Evolutionary conservation across 2,329 filamentous ascomycete species (phyloP).

Genomic region (Aureobasidium lini): DNA sequence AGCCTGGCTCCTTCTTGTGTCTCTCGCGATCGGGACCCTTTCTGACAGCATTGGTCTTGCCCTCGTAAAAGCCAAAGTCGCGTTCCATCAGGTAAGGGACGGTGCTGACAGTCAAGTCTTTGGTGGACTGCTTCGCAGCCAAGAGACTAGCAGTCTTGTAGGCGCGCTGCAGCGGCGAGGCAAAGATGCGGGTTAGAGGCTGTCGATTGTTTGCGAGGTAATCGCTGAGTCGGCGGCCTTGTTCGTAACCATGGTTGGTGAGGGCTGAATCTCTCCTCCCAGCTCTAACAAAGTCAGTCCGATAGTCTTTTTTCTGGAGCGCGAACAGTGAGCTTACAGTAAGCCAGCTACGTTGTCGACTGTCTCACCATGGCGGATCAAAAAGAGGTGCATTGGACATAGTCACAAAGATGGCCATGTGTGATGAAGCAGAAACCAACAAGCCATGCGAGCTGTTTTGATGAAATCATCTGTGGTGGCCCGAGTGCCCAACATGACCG

Average conservation of each 20-base stretch:
- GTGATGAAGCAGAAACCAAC: neutral
- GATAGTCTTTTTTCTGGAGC: neutral
- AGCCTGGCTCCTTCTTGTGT: slow-evolving; percentile 36
- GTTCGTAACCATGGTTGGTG: slow-evolving; percentile 73
- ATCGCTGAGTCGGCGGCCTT: slow-evolving; percentile 63
- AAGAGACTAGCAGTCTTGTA: slow-evolving; percentile 63
- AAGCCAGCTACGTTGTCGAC: slow-evolving; percentile 78
- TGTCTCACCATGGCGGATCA: slow-evolving; percentile 83
- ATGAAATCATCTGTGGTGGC: slow-evolving; percentile 4
- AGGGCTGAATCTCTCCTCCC: slow-evolving; percentile 73
- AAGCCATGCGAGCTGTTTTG: neutral
- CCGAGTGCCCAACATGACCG: neutral
- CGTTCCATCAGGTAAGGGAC: slow-evolving; percentile 58
- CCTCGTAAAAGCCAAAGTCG: slow-evolving; percentile 66
- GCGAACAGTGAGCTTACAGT: slow-evolving; percentile 48
- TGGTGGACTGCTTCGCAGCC: slow-evolving; percentile 44
- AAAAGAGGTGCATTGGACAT: slow-evolving; percentile 54
- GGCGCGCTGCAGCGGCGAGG: slow-evolving; percentile 71
- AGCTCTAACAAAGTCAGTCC: slow-evolving; percentile 45
- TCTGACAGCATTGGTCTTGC: slow-evolving; percentile 48
- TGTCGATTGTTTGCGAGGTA: slow-evolving; percentile 59
- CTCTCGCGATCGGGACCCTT: slow-evolving; percentile 31
- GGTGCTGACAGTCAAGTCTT: slow-evolving; percentile 31
- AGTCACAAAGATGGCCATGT: neutral
- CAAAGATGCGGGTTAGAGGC: slow-evolving; percentile 62